Percentiles rank a stretch among this genome's conserved stretches.
Conservation (phyloP, 2,329 filamentous ascomycete species). For the Thermothelomyces thermophilus region DNA sequence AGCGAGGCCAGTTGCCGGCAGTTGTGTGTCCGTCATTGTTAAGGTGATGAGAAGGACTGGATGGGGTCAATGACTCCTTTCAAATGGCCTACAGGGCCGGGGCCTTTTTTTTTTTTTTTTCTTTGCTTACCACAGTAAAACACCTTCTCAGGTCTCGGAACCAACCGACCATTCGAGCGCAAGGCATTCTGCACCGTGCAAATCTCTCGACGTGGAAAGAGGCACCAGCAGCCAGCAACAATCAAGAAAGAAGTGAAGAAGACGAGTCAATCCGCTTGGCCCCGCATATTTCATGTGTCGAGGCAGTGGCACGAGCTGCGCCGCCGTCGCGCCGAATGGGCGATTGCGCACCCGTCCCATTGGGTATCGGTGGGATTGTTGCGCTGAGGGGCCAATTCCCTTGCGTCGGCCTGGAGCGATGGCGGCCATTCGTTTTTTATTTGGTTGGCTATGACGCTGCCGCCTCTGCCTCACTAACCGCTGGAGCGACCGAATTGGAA, state of each 20-base stretch:
- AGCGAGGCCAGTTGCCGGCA: not conserved
- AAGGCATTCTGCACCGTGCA: not conserved
- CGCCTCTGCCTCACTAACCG: conserved; percentile 9
- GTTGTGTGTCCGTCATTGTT: not conserved
- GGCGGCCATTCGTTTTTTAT: conserved; percentile 10
- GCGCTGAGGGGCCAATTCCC: not conserved
- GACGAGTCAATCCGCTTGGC: not conserved
- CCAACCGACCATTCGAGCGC: not conserved
- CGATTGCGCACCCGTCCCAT: not conserved
- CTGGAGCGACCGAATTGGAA: conserved; percentile 2
- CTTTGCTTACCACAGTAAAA: not conserved
- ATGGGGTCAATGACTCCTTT: not conserved
- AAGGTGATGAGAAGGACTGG: not conserved
- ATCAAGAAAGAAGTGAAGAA: not conserved
- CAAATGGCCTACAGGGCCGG: not conserved
- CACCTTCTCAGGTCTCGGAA: not conserved
- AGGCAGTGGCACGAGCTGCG: not conserved
- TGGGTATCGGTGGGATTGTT: not conserved
- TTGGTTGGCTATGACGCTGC: not conserved
- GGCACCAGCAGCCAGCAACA: not conserved
- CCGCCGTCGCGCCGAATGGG: not conserved
- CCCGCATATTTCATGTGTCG: not conserved
- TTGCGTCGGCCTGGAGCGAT: conserved; percentile 5
- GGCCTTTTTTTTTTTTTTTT: too few species aligned
- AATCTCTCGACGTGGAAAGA: conserved; percentile 4